These are phyloP conservation scores for Vigna nakashimae DNA, from an alignment of 306 rosid genomes.

Conservation along the genomic window DNA sequence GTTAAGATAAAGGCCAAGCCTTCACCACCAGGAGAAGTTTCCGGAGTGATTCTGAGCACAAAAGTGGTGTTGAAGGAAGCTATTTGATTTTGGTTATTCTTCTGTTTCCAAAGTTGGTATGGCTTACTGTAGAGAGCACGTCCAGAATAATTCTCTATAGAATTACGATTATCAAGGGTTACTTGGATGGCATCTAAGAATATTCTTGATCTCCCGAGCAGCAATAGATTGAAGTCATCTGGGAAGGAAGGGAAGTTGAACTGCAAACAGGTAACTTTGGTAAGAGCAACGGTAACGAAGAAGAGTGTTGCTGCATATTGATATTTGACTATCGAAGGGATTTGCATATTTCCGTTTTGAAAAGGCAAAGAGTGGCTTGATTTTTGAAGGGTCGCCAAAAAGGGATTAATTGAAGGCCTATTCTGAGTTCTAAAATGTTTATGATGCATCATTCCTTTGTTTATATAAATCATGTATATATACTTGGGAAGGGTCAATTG, in stretches of 20 bases:
- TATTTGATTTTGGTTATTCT: background rate
- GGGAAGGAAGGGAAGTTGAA: conserved; percentile 51
- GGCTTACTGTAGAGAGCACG: conserved; percentile 41
- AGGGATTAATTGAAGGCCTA: conserved; percentile 19
- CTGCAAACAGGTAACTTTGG: conserved; percentile 29
- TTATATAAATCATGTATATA: background rate
- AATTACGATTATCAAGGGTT: conserved; percentile 46
- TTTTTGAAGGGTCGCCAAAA: background rate
- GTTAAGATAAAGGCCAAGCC: conserved; percentile 60
- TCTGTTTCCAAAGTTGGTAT: conserved; percentile 38
- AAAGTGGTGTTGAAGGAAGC: conserved; percentile 54
- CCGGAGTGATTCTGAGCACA: conserved; percentile 19
- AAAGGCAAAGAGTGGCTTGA: conserved; percentile 12
- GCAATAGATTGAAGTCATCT: background rate
- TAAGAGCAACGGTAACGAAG: conserved; percentile 20
- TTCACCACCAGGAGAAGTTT: conserved; percentile 52
- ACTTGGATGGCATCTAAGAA: conserved; percentile 47
- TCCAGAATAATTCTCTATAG: conserved; percentile 3
- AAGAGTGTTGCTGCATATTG: conserved; percentile 36
- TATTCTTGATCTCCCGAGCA: conserved; percentile 29
- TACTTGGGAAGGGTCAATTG: background rate
- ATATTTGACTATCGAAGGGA: conserved; percentile 12
- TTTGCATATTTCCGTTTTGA: background rate
- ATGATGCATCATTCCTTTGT: background rate
- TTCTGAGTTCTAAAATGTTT: conserved; percentile 13